Percentiles rank a stretch among this genome's conserved stretches.
These are phyloP conservation scores for Hirsutella thompsonii DNA, from an alignment of 2,329 filamentous ascomycete genomes.

Conservation along the genomic window DNA sequence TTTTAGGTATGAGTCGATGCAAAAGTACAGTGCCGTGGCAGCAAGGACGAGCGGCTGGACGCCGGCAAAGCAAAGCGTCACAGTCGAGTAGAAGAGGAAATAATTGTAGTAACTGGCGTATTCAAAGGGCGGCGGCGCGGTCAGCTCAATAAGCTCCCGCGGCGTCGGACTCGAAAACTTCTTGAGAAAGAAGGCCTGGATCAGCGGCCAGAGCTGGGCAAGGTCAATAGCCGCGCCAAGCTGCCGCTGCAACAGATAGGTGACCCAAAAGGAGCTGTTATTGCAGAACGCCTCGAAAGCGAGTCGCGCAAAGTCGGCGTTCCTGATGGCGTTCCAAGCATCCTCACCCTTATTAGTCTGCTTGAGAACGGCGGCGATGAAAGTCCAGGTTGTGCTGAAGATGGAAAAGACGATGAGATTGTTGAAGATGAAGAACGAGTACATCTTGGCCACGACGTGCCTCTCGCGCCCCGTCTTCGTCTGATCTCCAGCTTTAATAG, in stretches of 20 bases:
- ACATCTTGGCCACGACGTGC: slow-evolving; percentile 82
- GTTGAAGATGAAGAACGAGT: slow-evolving; percentile 95
- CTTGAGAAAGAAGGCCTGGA: slow-evolving; percentile 74
- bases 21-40: slow-evolving; percentile 81
- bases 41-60: slow-evolving; percentile 81
- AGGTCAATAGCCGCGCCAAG: slow-evolving; percentile 88
- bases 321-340: slow-evolving; percentile 55
- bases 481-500: slow-evolving; percentile 71
- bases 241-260: slow-evolving; percentile 85
- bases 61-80: slow-evolving; percentile 71
- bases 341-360: slow-evolving; percentile 42
- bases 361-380: slow-evolving; percentile 52
- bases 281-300: slow-evolving; percentile 66
- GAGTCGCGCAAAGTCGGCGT: slow-evolving; percentile 47
- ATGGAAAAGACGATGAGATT: slow-evolving; percentile 89
- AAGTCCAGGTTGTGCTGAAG: slow-evolving; percentile 72
- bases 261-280: slow-evolving; percentile 87
- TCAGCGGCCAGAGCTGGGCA: slow-evolving; percentile 72
- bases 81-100: slow-evolving; percentile 87
- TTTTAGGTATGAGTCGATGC: slow-evolving; percentile 77
- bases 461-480: slow-evolving; percentile 88
- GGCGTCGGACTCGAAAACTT: slow-evolving; percentile 83
- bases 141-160: slow-evolving; percentile 80
- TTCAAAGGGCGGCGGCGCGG: slow-evolving; percentile 83
- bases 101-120: slow-evolving; percentile 98